Conservation (phyloP, 371 early-diverging fungal genomes). For the Mortierella sp. region DNA sequence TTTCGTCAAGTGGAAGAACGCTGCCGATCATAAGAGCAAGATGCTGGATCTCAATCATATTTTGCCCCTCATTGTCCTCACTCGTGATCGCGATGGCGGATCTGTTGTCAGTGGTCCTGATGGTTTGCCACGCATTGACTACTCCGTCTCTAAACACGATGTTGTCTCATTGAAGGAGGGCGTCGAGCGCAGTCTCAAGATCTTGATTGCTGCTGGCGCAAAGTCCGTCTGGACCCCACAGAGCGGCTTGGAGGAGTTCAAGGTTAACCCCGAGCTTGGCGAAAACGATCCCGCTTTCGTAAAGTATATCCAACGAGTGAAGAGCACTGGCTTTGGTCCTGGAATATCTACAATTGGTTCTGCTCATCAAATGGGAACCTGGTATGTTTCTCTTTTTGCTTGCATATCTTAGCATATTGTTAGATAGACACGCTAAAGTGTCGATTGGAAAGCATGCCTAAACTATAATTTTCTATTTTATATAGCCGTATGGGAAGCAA, state of each 20-base stretch:
- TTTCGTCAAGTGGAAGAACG: constrained; percentile 68
- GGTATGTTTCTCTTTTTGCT: constrained; percentile 54
- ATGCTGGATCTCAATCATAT: constrained; percentile 67
- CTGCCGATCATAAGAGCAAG: constrained; percentile 64
- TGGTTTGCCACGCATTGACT: constrained; percentile 61
- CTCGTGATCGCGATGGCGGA: constrained; percentile 77
- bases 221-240: constrained; percentile 70
- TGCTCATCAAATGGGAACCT: constrained; percentile 78
- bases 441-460: background rate
- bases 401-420: background rate
- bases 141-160: constrained; percentile 68
- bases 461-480: constrained; percentile 4
- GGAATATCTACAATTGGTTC: constrained; percentile 57
- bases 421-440: background rate
- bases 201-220: constrained; percentile 80
- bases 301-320: constrained; percentile 46
- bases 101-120: constrained; percentile 55
- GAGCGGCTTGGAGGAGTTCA: constrained; percentile 62
- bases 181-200: constrained; percentile 61
- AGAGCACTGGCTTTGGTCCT: constrained; percentile 24
- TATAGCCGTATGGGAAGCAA: constrained; percentile 75
- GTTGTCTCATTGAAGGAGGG: constrained; percentile 63
- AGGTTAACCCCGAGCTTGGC: constrained; percentile 56
- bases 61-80: constrained; percentile 66
- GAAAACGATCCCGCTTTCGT: constrained; percentile 49